Evolutionary conservation across 805 yeast genomes (phyloP).

Genomic region (Candida berthetii): DNA sequence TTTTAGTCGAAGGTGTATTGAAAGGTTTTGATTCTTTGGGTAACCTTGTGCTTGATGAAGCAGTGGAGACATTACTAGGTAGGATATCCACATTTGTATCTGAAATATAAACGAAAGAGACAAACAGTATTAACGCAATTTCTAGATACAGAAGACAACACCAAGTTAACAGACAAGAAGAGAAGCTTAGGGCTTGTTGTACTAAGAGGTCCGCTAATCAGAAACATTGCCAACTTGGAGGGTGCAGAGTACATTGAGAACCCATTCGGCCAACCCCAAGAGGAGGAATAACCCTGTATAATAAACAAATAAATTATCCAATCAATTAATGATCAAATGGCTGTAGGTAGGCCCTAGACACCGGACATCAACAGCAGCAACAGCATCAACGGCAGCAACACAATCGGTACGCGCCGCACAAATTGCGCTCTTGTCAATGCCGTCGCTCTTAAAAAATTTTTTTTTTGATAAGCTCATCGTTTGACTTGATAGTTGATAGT

Average conservation of each 20-base stretch:
- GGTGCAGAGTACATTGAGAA: slow-evolving; percentile 68
- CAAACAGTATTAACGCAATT: background rate
- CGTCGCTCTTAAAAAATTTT: background rate
- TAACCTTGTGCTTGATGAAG: slow-evolving; percentile 72
- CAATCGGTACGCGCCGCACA: background rate
- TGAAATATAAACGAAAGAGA: background rate
- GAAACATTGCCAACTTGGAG: slow-evolving; percentile 64
- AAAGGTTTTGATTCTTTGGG: slow-evolving; percentile 81
- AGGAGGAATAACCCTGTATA: slow-evolving; percentile 1
- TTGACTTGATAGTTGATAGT: no score
- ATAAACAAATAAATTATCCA: no score
- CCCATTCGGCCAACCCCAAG: slow-evolving; percentile 43
- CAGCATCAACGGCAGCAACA: background rate
- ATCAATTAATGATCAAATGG: no score
- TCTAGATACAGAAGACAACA: slow-evolving; percentile 55
- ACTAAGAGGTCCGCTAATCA: slow-evolving; percentile 76
- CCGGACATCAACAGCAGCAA: background rate
- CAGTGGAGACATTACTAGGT: slow-evolving; percentile 58
- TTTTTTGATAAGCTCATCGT: background rate
- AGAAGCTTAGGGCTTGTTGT: slow-evolving; percentile 75
- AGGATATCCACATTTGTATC: slow-evolving; percentile 17
- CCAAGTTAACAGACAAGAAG: slow-evolving; percentile 45
- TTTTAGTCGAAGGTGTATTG: slow-evolving; percentile 49
- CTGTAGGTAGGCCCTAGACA: no score
- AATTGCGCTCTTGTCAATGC: no score